A percentile compares a stretch with the other conserved stretches of the same genome.
Evolutionary conservation across 2,329 filamentous ascomycete genomes (phyloP).

Genomic region (Teratosphaeria pseudoeucalypti): DNA sequence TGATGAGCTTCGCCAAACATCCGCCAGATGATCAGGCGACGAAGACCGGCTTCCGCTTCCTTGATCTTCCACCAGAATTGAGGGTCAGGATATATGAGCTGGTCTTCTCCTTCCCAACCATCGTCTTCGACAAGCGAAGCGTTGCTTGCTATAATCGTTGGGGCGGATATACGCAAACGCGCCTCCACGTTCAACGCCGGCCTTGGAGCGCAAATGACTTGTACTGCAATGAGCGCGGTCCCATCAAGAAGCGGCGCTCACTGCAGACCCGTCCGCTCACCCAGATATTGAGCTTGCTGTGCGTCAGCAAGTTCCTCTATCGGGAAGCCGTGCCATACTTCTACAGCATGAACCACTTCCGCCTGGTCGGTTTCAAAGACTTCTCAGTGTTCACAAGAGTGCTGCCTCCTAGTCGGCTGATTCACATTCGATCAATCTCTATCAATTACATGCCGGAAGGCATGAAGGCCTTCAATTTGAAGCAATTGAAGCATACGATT

Average conservation of each 20-base stretch:
- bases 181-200: neutral
- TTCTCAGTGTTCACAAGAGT: neutral
- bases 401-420: neutral
- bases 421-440: neutral
- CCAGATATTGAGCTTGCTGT: constrained; percentile 4
- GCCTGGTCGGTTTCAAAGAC: neutral
- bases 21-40: neutral
- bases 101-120: constrained; percentile 1
- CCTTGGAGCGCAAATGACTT: neutral
- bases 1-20: neutral
- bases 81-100: constrained; percentile 2
- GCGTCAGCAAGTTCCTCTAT: constrained; percentile 7
- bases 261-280: neutral
- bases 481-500: neutral
- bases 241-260: neutral
- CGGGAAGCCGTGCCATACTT: constrained; percentile 8
- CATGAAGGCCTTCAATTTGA: neutral
- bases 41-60: neutral
- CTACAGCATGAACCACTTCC: constrained; percentile 9
- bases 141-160: neutral
- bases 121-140: neutral
- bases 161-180: neutral
- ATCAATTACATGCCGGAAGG: neutral
- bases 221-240: neutral
- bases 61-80: constrained; percentile 1